These are phyloP conservation scores for Gynostemma pentaphyllum DNA, from an alignment of 306 rosid genomes.

Conservation along the genomic window DNA sequence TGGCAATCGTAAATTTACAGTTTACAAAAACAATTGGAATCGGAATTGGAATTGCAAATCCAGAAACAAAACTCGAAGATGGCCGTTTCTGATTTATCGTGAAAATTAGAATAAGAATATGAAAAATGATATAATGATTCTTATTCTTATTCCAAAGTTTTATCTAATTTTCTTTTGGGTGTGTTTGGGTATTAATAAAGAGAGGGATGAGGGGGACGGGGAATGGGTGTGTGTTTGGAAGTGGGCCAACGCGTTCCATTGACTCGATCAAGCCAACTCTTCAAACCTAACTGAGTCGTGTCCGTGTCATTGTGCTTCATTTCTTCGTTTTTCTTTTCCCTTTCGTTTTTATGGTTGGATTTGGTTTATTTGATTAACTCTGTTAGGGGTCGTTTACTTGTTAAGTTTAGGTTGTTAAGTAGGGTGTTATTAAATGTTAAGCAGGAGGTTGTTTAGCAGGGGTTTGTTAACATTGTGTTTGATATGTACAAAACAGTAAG, in stretches of 20 bases:
- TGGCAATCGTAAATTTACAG: too few species aligned
- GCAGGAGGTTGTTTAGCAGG: too few species aligned
- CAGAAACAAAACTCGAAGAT: neutral
- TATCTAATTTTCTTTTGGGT: neutral
- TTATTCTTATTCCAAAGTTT: neutral
- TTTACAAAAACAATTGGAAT: too few species aligned
- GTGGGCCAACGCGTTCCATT: constrained; percentile 49
- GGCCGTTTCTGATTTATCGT: constrained; percentile 7
- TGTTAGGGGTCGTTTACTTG: neutral
- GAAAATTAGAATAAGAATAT: neutral
- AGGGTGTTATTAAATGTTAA: too few species aligned
- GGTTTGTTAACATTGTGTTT: too few species aligned
- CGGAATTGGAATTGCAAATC: neutral
- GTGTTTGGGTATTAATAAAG: neutral
- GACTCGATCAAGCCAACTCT: constrained; percentile 26
- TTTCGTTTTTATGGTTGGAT: neutral
- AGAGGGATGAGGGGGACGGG: neutral
- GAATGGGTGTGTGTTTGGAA: neutral
- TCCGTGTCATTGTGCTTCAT: neutral
- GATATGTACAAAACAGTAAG: too few species aligned
- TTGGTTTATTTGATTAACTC: neutral
- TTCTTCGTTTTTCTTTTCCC: neutral
- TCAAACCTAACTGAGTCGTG: neutral
- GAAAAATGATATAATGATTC: neutral
- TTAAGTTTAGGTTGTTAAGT: too few species aligned